Evolutionary conservation across 164 flowering plant genomes (phyloP), one percentile per base, ranked within the genome.

Genomic region (Malania oleifera): DNA sequence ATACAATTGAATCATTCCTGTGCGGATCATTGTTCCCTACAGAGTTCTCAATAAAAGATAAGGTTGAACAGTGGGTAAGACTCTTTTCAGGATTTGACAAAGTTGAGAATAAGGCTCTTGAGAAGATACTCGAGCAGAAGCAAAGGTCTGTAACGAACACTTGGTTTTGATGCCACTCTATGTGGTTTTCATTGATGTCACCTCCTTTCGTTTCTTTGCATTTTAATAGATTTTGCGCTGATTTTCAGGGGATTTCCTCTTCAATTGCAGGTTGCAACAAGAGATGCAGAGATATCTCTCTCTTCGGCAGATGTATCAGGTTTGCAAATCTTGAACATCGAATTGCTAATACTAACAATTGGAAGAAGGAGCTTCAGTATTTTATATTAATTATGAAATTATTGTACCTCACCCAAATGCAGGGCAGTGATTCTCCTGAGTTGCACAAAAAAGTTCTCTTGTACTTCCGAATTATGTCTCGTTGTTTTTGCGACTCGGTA

Each of bases 241-340:
- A 75, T 66, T 68, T 75, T 75, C 75, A 72, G 73, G 75, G 65
- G 39, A 57, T 77, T 71, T 66, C 67, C 63, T 68, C 67, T 77
- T 73, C 61, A 56, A 75, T 77, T 81, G 78, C 83, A 93, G 99
- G 88, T 82, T 93, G 69, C 99, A 88, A 63, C 95, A 78, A 69
- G 99, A 93, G 76, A 81, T 93, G 97, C 91, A 78, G 81, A 83
- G 68, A 68, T 93, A 88, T 75, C 74, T 93, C 50, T 80, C 97
- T 51, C 79, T 90, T 41, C 84, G 82, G 75, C 86, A 82, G 72
- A 74, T 66, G 70, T 60, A 76, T 66, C 87, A 88, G 99, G 99
- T 93, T 70, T 60, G 74, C 39, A 57, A 35, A 31, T 38, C 47
- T 26, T 24, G 7, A 52, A 52, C 39, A 15, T 39, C 27, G 10